A percentile compares a stretch with the other conserved stretches of the same genome.
Evolutionary conservation across 2,329 filamentous ascomycete genomes (phyloP).

Genomic region (Pestalotiopsis sp.): DNA sequence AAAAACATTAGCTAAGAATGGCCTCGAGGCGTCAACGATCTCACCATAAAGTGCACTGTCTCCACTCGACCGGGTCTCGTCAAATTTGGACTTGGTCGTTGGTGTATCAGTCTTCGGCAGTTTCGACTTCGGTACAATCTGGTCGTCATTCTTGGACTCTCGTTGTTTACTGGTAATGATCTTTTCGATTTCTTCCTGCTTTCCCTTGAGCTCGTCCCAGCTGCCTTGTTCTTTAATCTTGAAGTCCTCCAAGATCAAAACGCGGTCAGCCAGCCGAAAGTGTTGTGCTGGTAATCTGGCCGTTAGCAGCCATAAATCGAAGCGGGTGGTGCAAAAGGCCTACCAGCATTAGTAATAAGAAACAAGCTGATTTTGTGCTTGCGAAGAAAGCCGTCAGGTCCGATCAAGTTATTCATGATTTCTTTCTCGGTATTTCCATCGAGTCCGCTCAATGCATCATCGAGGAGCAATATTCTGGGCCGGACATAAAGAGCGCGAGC

Average conservation of each 20-base stretch:
- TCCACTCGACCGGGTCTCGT: not conserved
- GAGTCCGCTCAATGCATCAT: constrained; percentile 40
- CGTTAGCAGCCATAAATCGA: constrained; percentile 16
- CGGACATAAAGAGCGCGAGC: constrained; percentile 38
- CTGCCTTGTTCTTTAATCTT: constrained; percentile 32
- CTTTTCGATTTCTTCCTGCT: constrained; percentile 34
- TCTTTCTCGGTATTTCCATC: constrained; percentile 36
- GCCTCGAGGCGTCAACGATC: not conserved
- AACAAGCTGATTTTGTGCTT: constrained; percentile 10
- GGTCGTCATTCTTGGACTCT: not conserved
- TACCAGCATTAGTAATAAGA: constrained; percentile 22
- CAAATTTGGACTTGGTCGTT: not conserved
- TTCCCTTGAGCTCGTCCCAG: not conserved
- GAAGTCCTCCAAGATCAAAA: constrained; percentile 37
- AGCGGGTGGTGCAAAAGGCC: not conserved
- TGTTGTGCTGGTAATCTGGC: constrained; percentile 32
- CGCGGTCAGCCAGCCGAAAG: constrained; percentile 30
- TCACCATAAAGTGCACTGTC: constrained; percentile 9
- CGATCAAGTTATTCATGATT: constrained; percentile 34
- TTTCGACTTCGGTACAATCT: not conserved
- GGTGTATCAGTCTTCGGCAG: not conserved
- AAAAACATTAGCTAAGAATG: constrained; percentile 6
- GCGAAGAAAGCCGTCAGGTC: constrained; percentile 31
- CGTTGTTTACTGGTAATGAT: constrained; percentile 21
- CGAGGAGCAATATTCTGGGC: constrained; percentile 33